Percentiles rank a stretch among this genome's conserved stretches.
Conservation (phyloP, 352 stramenopile genomes). For the Phytophthora nicotianae region DNA sequence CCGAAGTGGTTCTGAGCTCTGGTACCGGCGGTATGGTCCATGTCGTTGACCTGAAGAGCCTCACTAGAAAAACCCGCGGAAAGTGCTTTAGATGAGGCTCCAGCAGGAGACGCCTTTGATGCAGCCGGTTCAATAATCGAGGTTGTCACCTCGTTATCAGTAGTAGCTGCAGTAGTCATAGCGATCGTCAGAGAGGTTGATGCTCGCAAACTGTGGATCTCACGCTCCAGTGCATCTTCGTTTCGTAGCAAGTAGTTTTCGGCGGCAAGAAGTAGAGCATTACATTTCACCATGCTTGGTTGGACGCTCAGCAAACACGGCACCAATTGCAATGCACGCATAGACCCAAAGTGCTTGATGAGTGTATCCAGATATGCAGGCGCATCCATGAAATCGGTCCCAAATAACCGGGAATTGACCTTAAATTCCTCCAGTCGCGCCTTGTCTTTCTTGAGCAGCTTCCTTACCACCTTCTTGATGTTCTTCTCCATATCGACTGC, state of each 20-base stretch:
- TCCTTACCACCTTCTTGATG: slow-evolving; percentile 74
- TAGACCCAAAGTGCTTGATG: slow-evolving; percentile 55
- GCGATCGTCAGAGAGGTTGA: not conserved
- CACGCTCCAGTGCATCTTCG: slow-evolving; percentile 39
- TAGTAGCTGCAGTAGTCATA: not conserved
- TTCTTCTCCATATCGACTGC: slow-evolving; percentile 75
- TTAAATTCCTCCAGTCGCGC: slow-evolving; percentile 77
- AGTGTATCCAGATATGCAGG: slow-evolving; percentile 72
- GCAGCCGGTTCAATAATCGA: not conserved
- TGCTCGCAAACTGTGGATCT: slow-evolving; percentile 31
- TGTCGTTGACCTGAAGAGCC: not conserved
- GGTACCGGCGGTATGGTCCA: not conserved
- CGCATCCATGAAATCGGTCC: slow-evolving; percentile 82
- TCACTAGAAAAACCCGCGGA: not conserved
- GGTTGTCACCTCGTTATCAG: not conserved
- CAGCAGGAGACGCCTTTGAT: not conserved
- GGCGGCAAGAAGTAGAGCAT: slow-evolving; percentile 53
- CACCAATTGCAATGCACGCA: slow-evolving; percentile 66
- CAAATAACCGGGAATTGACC: slow-evolving; percentile 76
- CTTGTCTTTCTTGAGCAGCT: slow-evolving; percentile 67
- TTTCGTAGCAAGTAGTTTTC: slow-evolving; percentile 58
- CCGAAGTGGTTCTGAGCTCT: not conserved
- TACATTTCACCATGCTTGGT: slow-evolving; percentile 62
- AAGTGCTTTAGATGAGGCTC: not conserved
- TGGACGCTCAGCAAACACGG: slow-evolving; percentile 74